These are phyloP conservation scores for Thamnidium elegans DNA, from an alignment of 192 early-diverging fungal genomes.

Conservation along the genomic window DNA sequence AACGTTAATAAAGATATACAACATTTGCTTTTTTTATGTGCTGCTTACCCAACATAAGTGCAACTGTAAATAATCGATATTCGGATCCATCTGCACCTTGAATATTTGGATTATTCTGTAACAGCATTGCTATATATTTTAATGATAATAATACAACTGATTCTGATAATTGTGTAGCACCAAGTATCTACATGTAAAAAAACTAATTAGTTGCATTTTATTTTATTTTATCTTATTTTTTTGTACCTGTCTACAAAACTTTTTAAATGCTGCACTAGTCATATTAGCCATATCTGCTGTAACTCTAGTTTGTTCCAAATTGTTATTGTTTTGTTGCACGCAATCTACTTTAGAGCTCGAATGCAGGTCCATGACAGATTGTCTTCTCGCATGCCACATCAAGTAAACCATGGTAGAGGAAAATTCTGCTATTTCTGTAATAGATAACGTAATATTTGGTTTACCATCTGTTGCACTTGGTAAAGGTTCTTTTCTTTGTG, in stretches of 20 bases:
- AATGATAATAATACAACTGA: constrained; percentile 50
- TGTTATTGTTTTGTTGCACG: not conserved
- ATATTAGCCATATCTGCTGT: constrained; percentile 23
- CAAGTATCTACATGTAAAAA: constrained; percentile 43
- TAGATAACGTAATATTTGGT: constrained; percentile 1
- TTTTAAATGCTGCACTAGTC: constrained; percentile 34
- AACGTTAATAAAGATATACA: not conserved
- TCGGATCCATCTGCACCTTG: constrained; percentile 56
- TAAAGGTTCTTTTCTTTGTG: constrained; percentile 7
- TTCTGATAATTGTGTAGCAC: constrained; percentile 51
- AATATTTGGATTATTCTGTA: constrained; percentile 37
- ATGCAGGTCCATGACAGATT: constrained; percentile 35
- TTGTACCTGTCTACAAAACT: constrained; percentile 39
- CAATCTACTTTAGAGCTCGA: constrained; percentile 6
- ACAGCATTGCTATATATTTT: constrained; percentile 52
- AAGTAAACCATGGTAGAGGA: constrained; percentile 56
- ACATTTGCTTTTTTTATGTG: too few species aligned
- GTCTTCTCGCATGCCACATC: constrained; percentile 46
- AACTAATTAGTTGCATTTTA: not conserved
- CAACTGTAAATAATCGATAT: constrained; percentile 54
- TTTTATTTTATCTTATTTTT: too few species aligned
- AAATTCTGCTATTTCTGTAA: constrained; percentile 49
- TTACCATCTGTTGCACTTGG: constrained; percentile 23
- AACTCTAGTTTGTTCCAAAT: constrained; percentile 14
- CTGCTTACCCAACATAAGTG: constrained; percentile 45